These are phyloP conservation scores for Sclerotinia glacialis DNA, from an alignment of 2,329 filamentous ascomycete species.

Conservation along the genomic window DNA sequence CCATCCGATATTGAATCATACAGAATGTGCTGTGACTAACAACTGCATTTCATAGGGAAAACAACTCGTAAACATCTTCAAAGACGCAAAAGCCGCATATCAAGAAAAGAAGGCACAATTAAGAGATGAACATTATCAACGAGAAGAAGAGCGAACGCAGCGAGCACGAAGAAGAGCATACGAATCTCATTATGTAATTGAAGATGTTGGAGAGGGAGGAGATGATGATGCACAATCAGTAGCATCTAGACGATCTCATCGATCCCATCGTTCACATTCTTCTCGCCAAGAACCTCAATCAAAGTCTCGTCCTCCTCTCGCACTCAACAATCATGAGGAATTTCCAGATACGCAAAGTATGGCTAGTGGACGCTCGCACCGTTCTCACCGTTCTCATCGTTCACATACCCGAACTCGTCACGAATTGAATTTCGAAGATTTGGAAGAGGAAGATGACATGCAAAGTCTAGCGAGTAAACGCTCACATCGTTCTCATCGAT, in stretches of 20 bases:
- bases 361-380: constrained; percentile 23
- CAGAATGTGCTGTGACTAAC: constrained; percentile 24
- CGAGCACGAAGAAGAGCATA: constrained; percentile 44
- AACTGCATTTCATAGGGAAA: constrained; percentile 63
- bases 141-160: constrained; percentile 56
- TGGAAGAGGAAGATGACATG: constrained; percentile 16
- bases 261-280: constrained; percentile 27
- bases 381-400: constrained; percentile 24
- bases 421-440: constrained; percentile 9
- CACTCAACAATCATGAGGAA: constrained; percentile 16
- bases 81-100: constrained; percentile 86
- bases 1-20: constrained; percentile 4
- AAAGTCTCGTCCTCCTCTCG: constrained; percentile 23
- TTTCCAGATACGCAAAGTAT: constrained; percentile 15
- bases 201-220: constrained; percentile 2
- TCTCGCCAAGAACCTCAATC: constrained; percentile 14
- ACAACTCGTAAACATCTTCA: constrained; percentile 85
- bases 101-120: constrained; percentile 82
- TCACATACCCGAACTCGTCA: constrained; percentile 10
- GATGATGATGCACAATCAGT: constrained; percentile 21
- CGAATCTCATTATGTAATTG: constrained; percentile 45
- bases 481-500: constrained; percentile 24
- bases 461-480: constrained; percentile 19
- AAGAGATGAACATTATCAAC: constrained; percentile 64
- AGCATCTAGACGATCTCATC: constrained; percentile 28